These are phyloP conservation scores for Tephrocybe sp. DNA, from an alignment of 768 basidiomycete species.

Conservation along the genomic window DNA sequence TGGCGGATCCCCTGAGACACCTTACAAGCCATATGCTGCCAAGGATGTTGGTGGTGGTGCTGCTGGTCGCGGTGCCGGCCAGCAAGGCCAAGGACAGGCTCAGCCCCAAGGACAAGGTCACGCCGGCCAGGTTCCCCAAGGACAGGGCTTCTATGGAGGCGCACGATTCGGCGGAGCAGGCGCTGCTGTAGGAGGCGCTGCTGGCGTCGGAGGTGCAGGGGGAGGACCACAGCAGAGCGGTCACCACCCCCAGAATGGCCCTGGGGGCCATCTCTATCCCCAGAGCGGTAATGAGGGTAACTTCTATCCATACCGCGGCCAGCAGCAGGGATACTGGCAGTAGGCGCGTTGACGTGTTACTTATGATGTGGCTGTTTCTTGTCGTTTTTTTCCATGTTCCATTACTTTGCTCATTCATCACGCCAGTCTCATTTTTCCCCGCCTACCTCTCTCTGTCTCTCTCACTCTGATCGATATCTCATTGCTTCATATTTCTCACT, in stretches of 20 bases:
- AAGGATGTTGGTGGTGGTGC: conserved; percentile 62
- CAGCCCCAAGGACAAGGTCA: conserved; percentile 52
- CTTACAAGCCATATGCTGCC: conserved; percentile 74
- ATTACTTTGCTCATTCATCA: conserved; percentile 10
- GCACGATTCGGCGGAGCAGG: conserved; percentile 42
- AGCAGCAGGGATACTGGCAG: conserved; percentile 65
- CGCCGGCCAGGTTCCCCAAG: conserved; percentile 50
- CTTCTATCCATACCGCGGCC: conserved; percentile 76
- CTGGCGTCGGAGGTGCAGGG: conserved; percentile 34
- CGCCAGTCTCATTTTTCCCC: conserved; percentile 4
- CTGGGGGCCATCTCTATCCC: conserved; percentile 62
- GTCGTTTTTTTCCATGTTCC: conserved; percentile 10
- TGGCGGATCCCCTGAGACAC: conserved; percentile 65
- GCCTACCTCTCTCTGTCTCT: conserved; percentile 8
- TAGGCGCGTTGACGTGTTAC: conserved; percentile 24
- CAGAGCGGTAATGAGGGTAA: conserved; percentile 63
- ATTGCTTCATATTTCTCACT: conserved; percentile 14
- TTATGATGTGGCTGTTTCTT: conserved; percentile 13
- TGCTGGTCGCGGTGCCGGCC: conserved; percentile 42
- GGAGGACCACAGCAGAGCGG: conserved; percentile 42
- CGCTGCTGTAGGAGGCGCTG: conserved; percentile 32
- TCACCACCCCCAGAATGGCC: conserved; percentile 43
- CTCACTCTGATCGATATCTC: conserved; percentile 15
- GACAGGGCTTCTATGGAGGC: conserved; percentile 48
- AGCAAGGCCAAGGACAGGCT: conserved; percentile 46